Evolutionary conservation across 1,284 basidiomycete genomes (phyloP).

Genomic region (Sporisorium exsertum): DNA sequence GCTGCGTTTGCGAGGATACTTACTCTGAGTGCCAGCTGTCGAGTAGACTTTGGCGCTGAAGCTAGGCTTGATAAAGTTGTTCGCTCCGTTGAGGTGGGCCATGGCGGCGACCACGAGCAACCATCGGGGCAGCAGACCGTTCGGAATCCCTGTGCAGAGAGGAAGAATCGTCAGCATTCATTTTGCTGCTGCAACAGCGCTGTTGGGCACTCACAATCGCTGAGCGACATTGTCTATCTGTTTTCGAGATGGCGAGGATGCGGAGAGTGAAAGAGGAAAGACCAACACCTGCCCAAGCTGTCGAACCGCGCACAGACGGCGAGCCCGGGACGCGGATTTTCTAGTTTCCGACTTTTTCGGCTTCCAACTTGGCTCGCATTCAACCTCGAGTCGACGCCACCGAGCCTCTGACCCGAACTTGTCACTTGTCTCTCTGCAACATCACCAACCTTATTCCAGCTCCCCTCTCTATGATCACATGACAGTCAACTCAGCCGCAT

Average conservation of each 20-base stretch:
- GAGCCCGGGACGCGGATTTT: constrained; percentile 30
- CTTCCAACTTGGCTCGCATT: constrained; percentile 15
- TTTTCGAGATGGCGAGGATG: neutral
- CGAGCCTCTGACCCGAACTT: neutral
- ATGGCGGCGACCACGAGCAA: constrained; percentile 56
- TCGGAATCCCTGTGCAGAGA: constrained; percentile 44
- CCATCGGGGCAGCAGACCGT: constrained; percentile 61
- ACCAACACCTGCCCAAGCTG: neutral
- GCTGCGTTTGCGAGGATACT: constrained; percentile 1
- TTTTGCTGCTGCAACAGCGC: too few species aligned
- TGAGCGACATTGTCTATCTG: constrained; percentile 21
- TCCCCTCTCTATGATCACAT: constrained; percentile 9
- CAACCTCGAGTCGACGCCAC: neutral
- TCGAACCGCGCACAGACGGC: constrained; percentile 3
- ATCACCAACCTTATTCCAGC: neutral
- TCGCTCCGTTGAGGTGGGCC: constrained; percentile 60
- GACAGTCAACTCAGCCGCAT: neutral
- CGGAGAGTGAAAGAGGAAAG: neutral
- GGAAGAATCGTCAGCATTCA: neutral
- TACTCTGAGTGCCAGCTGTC: constrained; percentile 43
- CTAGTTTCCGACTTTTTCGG: constrained; percentile 6
- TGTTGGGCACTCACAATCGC: constrained; percentile 21
- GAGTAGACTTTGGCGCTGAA: constrained; percentile 64
- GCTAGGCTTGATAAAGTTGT: constrained; percentile 56
- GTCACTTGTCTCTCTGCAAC: neutral